Evolutionary conservation across 768 basidiomycete species (phyloP), one percentile per base, ranked within the genome.

Genomic region (Termitomyces bulborhizus): DNA sequence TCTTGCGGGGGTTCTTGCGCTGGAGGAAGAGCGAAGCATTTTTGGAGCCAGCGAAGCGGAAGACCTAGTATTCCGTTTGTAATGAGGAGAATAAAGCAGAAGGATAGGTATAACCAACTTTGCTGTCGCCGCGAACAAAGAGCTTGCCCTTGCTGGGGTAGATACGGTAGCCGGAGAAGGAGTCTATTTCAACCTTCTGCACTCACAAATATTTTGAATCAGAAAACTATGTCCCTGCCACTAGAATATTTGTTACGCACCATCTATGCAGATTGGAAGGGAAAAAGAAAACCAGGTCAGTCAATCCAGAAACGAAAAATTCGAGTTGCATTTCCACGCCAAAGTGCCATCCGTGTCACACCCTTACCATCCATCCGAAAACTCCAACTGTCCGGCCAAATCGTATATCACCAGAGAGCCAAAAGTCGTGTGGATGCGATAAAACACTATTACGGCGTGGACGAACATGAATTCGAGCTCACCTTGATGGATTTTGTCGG

Each of bases 1-100:
- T 94, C 85, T 98, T 98, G 71, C 97, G 92, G 51, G 97, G 97
- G 82, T 99, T 98, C 81, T 99, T 99, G 79, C 96, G 91, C 75
- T 99, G 97, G 56, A 90, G 79, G 86, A 98, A 98, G 62, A 99
- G 88, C 58, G 96, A 98, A 59, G 94, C 82, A 68, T 85, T 90
- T 84, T 98, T 98, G 61, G 91, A 90, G 70, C 73, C 79, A 64
- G 87, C 80, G 77, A 98, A 98, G 72, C 96, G 93, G 89, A 96
- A 98, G 71, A 93, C 83, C 93, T 96, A 45, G 24, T 32, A 53
- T 21, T 2, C 32, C 26, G 31, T 29, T 24, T 9, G 18, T 27
- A 6, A 49, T 41, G 24, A 50, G 9, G 24, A 50, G 6, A n/a
- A 24, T 11, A 7, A 26, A 27, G 18, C 8, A 7, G 13, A n/a